These are phyloP conservation scores for Lichtheimia ornata DNA, from an alignment of 371 early-diverging fungal species.

Conservation along the genomic window DNA sequence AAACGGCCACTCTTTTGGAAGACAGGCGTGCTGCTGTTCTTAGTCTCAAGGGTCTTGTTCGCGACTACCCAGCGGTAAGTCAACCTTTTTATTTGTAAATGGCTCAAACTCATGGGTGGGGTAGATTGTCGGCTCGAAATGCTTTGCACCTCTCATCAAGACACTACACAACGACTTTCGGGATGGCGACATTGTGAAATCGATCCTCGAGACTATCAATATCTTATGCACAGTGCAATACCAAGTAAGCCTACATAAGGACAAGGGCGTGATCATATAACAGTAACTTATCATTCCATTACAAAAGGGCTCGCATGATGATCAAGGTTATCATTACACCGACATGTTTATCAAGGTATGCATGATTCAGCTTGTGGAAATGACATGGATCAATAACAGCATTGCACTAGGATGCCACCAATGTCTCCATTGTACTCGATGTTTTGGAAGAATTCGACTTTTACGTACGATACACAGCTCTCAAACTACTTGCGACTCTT, in stretches of 20 bases:
- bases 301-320: constrained; percentile 39
- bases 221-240: constrained; percentile 68
- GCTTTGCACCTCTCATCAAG: constrained; percentile 72
- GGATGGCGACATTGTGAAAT: constrained; percentile 84
- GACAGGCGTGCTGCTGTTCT: constrained; percentile 89
- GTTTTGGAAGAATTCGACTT: constrained; percentile 90
- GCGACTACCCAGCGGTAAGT: constrained; percentile 62
- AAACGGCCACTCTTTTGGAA: constrained; percentile 82
- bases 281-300: neutral
- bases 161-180: constrained; percentile 75
- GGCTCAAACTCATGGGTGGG: neutral
- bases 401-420: constrained; percentile 63
- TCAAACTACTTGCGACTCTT: constrained; percentile 82
- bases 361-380: neutral
- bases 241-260: constrained; percentile 22
- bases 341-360: constrained; percentile 54
- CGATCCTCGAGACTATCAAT: constrained; percentile 82
- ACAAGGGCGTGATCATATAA: neutral
- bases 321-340: constrained; percentile 47
- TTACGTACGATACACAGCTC: constrained; percentile 88
- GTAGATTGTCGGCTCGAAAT: constrained; percentile 85
- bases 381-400: neutral
- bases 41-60: constrained; percentile 82
- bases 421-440: constrained; percentile 81
- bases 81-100: neutral